These are phyloP conservation scores for Tolypocladium ophioglossoides DNA, from an alignment of 2,329 filamentous ascomycete genomes.

Conservation along the genomic window DNA sequence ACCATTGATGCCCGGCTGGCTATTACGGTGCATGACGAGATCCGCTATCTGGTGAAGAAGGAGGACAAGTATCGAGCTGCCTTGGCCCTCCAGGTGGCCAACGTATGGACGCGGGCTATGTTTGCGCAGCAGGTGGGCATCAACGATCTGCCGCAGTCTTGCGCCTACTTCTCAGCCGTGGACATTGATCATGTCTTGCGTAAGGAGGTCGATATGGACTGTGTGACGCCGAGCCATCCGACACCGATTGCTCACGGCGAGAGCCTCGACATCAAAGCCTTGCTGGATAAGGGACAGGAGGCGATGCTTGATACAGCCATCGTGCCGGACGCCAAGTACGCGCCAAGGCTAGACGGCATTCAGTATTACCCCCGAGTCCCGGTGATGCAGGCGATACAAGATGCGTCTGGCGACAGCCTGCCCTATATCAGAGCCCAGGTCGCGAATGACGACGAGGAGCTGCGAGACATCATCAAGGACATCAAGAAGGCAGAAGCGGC, in stretches of 20 bases:
- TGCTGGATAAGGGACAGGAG: conserved; percentile 60
- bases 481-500: conserved; percentile 27
- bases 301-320: conserved; percentile 60
- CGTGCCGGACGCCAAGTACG: conserved; percentile 36
- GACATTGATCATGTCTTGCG: conserved; percentile 93
- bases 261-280: conserved; percentile 68
- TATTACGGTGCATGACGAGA: conserved; percentile 96
- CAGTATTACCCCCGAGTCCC: conserved; percentile 60
- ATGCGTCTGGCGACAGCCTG: conserved; percentile 32
- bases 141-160: conserved; percentile 83
- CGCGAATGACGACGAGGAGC: conserved; percentile 58
- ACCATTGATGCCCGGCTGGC: conserved; percentile 76
- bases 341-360: conserved; percentile 52
- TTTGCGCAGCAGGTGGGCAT: conserved; percentile 96
- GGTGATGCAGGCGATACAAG: conserved; percentile 66
- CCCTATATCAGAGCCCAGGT: conserved; percentile 80
- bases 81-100: conserved; percentile 87
- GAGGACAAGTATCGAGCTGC: conserved; percentile 81
- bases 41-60: conserved; percentile 80
- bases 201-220: conserved; percentile 98
- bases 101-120: conserved; percentile 95
- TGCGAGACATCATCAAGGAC: conserved; percentile 60
- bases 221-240: conserved; percentile 79
- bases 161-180: conserved; percentile 90
- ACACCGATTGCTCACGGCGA: conserved; percentile 74